phyloP scores from a whole-genome alignment of 2,329 filamentous ascomycete species.

The Knufia petricola region DNA sequence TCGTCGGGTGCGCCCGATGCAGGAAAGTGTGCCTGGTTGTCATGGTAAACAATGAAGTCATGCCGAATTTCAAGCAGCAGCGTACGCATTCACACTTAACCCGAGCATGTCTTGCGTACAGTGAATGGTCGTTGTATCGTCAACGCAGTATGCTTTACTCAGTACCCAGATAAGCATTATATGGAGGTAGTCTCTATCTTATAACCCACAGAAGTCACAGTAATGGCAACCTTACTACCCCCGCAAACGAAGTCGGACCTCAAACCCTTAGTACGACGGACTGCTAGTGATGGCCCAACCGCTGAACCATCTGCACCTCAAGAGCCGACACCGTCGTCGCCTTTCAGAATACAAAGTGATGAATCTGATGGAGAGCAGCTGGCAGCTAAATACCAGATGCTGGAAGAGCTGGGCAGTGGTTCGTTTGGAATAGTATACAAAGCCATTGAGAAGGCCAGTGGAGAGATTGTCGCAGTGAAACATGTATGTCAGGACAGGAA shows the following conservation, averaged over 20 bases:
- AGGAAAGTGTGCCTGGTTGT: constrained; percentile 4
- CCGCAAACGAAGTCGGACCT: not conserved
- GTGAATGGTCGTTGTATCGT: constrained; percentile 1
- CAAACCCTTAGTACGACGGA: constrained; percentile 4
- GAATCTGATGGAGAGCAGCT: constrained; percentile 19
- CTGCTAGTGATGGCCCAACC: constrained; percentile 9
- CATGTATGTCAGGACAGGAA: constrained; percentile 55
- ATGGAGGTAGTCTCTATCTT: not conserved
- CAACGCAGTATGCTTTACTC: not conserved
- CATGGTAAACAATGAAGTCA: constrained; percentile 11
- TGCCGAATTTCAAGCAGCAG: not conserved
- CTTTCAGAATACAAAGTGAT: constrained; percentile 20
- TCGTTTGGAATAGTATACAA: constrained; percentile 98
- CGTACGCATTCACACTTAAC: not conserved
- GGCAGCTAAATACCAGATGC: constrained; percentile 76
- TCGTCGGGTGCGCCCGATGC: not conserved
- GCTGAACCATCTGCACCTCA: constrained; percentile 8
- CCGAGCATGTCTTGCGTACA: not conserved
- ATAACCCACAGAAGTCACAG: not conserved
- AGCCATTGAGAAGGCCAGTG: constrained; percentile 80
- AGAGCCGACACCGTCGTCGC: constrained; percentile 6
- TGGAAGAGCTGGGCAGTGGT: constrained; percentile 91
- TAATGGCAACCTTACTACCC: constrained; percentile 5
- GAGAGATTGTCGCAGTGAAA: constrained; percentile 92
- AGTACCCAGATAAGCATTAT: not conserved